Conservation (phyloP, 1,284 basidiomycete genomes). For the Ustilago tritici region DNA sequence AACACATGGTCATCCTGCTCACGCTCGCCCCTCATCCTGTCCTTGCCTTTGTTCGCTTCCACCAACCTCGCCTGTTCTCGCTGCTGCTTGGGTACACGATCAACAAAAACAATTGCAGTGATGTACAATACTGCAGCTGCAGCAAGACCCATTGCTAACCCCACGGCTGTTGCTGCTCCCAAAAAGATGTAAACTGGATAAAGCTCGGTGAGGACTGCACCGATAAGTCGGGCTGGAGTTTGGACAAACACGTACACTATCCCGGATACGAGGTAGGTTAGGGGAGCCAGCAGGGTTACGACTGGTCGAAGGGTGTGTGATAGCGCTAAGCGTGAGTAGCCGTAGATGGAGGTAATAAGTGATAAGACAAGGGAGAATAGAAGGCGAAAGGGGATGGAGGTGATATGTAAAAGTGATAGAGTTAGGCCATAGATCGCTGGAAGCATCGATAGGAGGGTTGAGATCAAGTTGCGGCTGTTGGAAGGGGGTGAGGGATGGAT, state of each 20-base stretch:
- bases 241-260: conserved; percentile 34
- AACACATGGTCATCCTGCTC: not conserved
- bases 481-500: not conserved
- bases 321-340: conserved; percentile 12
- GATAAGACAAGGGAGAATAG: not conserved
- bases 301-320: conserved; percentile 30
- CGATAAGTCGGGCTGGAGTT: conserved; percentile 9
- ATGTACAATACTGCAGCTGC: conserved; percentile 35
- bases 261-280: conserved; percentile 40
- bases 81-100: conserved; percentile 5
- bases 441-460: conserved; percentile 3
- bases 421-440: not conserved
- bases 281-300: conserved; percentile 19
- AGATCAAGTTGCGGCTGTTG: not conserved
- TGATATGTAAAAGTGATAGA: not conserved
- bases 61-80: not conserved
- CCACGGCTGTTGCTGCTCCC: conserved; percentile 37
- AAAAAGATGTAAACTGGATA: conserved; percentile 57
- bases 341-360: conserved; percentile 3
- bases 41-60: not conserved
- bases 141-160: conserved; percentile 25
- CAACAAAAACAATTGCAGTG: conserved; percentile 40
- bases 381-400: conserved; percentile 7
- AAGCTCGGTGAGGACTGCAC: conserved; percentile 17
- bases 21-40: not conserved